Percentiles rank a stretch among this genome's conserved stretches.
These are phyloP conservation scores for Candolleomyces eurysporus DNA, from an alignment of 768 basidiomycete genomes.

Conservation along the genomic window DNA sequence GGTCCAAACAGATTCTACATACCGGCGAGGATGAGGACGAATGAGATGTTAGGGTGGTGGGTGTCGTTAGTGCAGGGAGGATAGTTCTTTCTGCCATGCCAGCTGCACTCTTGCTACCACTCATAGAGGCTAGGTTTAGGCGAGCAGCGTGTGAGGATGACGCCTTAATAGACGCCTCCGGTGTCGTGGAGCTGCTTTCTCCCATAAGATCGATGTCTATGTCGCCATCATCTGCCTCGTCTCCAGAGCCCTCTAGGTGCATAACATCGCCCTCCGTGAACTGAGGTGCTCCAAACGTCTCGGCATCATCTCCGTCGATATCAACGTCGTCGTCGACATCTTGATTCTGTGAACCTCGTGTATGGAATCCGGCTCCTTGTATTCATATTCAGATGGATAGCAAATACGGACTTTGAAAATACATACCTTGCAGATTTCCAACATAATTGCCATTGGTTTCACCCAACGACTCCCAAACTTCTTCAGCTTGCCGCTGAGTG, in stretches of 20 bases:
- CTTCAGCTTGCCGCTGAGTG: slow-evolving; percentile 23
- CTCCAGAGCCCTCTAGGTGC: slow-evolving; percentile 23
- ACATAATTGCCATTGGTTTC: slow-evolving; percentile 38
- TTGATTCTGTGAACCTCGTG: slow-evolving; percentile 50
- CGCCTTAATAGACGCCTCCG: slow-evolving; percentile 10
- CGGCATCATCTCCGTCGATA: slow-evolving; percentile 74
- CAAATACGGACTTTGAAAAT: slow-evolving; percentile 9
- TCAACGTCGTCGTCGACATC: slow-evolving; percentile 83
- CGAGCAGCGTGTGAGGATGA: not conserved
- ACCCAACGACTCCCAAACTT: slow-evolving; percentile 27
- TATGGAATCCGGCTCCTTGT: slow-evolving; percentile 70
- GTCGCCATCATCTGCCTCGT: slow-evolving; percentile 30
- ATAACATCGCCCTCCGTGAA: slow-evolving; percentile 76
- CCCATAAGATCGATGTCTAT: slow-evolving; percentile 36
- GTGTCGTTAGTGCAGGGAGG: slow-evolving; percentile 7
- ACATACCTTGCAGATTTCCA: slow-evolving; percentile 48
- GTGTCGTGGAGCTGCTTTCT: slow-evolving; percentile 25
- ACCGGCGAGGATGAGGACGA: slow-evolving; percentile 41
- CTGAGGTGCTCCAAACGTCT: slow-evolving; percentile 64
- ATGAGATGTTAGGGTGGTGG: slow-evolving; percentile 32
- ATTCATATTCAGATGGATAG: not conserved
- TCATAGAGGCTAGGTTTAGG: not conserved
- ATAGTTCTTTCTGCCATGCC: too few species aligned
- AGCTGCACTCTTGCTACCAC: not conserved
- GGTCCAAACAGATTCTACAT: slow-evolving; percentile 80